phyloP scores from a whole-genome alignment of 2,329 filamentous ascomycete species.

The Aspergillus hortae region DNA sequence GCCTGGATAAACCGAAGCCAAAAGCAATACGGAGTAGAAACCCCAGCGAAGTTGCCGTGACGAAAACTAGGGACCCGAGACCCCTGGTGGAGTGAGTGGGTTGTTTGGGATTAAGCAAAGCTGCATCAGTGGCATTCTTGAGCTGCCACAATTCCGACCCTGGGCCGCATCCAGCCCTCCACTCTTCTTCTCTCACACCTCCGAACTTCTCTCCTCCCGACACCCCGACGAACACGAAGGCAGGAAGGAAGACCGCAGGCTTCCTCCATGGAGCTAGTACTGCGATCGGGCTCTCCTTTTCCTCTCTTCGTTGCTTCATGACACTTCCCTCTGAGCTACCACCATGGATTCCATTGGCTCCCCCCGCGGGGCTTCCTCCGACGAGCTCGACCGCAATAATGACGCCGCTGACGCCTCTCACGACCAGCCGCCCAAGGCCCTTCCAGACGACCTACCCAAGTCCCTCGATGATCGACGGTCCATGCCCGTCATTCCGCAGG shows the following conservation, averaged over 20 bases:
- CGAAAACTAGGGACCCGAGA: background rate
- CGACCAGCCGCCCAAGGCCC: slow-evolving; percentile 35
- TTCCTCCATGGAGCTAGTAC: slow-evolving; percentile 20
- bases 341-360: slow-evolving; percentile 35
- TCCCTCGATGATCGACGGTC: slow-evolving; percentile 83
- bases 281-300: slow-evolving; percentile 8
- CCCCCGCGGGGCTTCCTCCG: slow-evolving; percentile 27
- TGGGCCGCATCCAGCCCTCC: background rate
- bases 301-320: slow-evolving; percentile 12
- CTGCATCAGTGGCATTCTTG: slow-evolving; percentile 5
- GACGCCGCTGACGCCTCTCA: slow-evolving; percentile 15
- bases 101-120: slow-evolving; percentile 4
- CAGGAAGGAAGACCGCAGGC: background rate
- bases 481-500: slow-evolving; percentile 64
- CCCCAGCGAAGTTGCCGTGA: background rate
- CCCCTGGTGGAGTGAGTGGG: background rate
- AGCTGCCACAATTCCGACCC: background rate
- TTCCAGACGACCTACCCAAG: slow-evolving; percentile 83
- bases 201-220: background rate
- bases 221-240: background rate
- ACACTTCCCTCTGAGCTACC: slow-evolving; percentile 12
- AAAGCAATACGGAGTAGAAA: too few species aligned
- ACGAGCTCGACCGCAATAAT: slow-evolving; percentile 22
- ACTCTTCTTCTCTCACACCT: background rate
- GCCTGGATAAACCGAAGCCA: too few species aligned